Evolutionary conservation across 257 asterid species (phyloP).

Genomic region (Rauvolfia tetraphylla): DNA sequence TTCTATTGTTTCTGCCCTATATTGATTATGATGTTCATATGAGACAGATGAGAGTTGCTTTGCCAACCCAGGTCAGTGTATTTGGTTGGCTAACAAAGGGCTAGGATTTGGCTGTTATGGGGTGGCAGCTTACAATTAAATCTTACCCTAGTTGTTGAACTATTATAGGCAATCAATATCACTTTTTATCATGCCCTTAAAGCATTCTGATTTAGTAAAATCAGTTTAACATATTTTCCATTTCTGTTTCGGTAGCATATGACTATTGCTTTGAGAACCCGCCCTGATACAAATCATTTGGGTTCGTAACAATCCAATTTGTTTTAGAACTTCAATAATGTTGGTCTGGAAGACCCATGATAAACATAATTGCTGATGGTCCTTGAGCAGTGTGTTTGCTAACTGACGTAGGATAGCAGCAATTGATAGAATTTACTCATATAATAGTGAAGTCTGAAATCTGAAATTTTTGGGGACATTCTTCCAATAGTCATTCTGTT

Average conservation of each 20-base stretch:
- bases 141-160: not conserved
- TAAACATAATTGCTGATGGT: not conserved
- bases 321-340: not conserved
- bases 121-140: not conserved
- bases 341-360: not conserved
- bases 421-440: not conserved
- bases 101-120: not conserved
- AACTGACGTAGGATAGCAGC: not conserved
- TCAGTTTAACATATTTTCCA: not conserved
- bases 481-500: not conserved
- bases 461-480: not conserved
- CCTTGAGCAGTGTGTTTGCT: not conserved
- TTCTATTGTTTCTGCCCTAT: not conserved
- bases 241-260: not conserved
- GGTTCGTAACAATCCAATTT: not conserved
- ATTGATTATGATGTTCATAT: not conserved
- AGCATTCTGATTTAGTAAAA: not conserved
- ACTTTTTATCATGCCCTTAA: not conserved
- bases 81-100: not conserved
- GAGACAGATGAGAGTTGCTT: not conserved
- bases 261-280: not conserved
- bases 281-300: no score
- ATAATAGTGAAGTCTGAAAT: no score
- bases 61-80: not conserved
- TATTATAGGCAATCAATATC: not conserved